These are phyloP conservation scores for Parastagonospora avenae DNA, from an alignment of 2,329 filamentous ascomycete genomes.

Conservation along the genomic window DNA sequence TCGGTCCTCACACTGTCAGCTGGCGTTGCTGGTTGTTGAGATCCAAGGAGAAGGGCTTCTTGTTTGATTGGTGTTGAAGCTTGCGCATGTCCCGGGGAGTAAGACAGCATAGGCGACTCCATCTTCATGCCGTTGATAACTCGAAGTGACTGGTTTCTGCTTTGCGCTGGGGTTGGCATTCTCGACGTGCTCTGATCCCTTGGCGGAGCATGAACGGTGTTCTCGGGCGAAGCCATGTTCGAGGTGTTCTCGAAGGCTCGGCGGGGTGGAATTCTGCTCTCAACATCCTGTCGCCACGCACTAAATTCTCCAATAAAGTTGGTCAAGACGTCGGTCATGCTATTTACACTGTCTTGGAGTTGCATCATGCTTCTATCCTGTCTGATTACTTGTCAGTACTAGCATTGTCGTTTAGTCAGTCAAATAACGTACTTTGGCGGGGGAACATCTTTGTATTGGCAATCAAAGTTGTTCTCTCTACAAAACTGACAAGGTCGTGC, in stretches of 20 bases:
- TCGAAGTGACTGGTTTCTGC: constrained; percentile 28
- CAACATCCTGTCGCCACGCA: constrained; percentile 40
- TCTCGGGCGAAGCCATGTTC: constrained; percentile 39
- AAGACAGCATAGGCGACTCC: constrained; percentile 36
- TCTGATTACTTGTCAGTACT: constrained; percentile 30
- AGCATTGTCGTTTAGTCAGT: neutral
- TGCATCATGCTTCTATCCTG: constrained; percentile 59
- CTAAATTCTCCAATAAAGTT: constrained; percentile 39
- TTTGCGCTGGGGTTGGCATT: constrained; percentile 38
- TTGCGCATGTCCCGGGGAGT: constrained; percentile 30
- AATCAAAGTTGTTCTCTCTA: constrained; percentile 81
- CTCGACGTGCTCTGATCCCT: constrained; percentile 34
- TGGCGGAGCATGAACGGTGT: constrained; percentile 25
- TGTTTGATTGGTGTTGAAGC: constrained; percentile 40
- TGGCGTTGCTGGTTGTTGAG: constrained; percentile 39
- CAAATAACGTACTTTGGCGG: constrained; percentile 76
- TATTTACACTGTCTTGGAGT: constrained; percentile 53
- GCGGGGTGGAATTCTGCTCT: constrained; percentile 30
- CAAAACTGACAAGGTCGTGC: constrained; percentile 62
- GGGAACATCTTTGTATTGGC: constrained; percentile 88
- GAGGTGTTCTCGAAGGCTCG: constrained; percentile 20
- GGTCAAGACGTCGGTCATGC: constrained; percentile 37
- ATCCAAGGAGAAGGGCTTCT: constrained; percentile 26
- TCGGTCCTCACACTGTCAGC: constrained; percentile 41
- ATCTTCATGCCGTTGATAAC: constrained; percentile 43